Evolutionary conservation across 345 rosid species (phyloP).

Genomic region (Aquilaria yunnanensis): DNA sequence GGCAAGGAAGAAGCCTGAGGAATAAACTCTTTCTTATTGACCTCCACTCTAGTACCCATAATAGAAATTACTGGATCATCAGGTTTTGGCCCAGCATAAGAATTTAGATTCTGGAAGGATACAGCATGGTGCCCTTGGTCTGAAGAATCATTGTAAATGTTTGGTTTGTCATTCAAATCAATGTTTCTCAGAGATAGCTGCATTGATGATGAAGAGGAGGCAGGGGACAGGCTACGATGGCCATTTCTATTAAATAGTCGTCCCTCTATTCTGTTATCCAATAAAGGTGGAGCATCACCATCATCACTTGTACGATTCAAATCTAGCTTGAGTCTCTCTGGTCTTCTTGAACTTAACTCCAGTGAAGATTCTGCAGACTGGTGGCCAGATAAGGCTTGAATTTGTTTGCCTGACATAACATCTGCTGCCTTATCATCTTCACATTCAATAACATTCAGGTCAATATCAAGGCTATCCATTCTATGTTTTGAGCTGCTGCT

Average conservation of each 20-base stretch:
- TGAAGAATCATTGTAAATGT: conserved; percentile 34
- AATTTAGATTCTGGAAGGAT: conserved; percentile 26
- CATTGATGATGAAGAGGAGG: conserved; percentile 69
- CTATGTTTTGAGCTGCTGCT: conserved; percentile 38
- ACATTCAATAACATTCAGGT: conserved; percentile 75
- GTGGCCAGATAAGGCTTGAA: conserved; percentile 43
- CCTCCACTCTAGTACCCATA: conserved; percentile 69
- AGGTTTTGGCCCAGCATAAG: conserved; percentile 38
- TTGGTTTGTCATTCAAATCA: conserved; percentile 88
- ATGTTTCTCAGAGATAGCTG: conserved; percentile 63
- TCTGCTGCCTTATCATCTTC: conserved; percentile 64
- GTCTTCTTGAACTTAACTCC: conserved; percentile 51
- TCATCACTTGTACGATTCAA: conserved; percentile 69
- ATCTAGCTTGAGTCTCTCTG: conserved; percentile 66
- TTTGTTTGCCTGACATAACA: conserved; percentile 34
- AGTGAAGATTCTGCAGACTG: conserved; percentile 57
- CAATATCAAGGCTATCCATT: conserved; percentile 50
- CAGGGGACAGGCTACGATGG: conserved; percentile 66
- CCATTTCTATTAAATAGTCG: conserved; percentile 46
- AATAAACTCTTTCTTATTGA: conserved; percentile 40
- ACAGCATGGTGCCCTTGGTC: conserved; percentile 40
- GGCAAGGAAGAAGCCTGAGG: conserved; percentile 40
- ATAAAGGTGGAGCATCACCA: conserved; percentile 42
- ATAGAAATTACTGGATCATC: conserved; percentile 64
- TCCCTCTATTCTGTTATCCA: conserved; percentile 45